Conservation (phyloP, 2,329 filamentous ascomycete genomes). For the Decorospora gaudefroyi region DNA sequence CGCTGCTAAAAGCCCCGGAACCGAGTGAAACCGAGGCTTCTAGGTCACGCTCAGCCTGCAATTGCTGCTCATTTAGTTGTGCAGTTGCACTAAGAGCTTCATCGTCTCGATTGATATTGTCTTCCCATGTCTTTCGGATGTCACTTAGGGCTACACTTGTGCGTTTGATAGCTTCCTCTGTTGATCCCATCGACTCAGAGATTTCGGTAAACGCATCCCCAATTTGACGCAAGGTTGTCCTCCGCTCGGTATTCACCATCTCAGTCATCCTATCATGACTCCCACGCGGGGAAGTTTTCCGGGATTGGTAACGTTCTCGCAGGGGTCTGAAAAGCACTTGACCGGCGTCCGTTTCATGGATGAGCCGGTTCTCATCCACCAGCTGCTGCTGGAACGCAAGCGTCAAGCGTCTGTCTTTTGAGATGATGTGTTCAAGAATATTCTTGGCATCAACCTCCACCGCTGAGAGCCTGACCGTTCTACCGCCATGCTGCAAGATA, state of each 20-base stretch:
- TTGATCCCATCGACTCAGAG: not conserved
- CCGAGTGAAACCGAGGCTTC: not conserved
- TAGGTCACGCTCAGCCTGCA: not conserved
- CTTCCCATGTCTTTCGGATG: not conserved
- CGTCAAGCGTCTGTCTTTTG: conserved; percentile 1
- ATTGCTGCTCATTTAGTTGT: not conserved
- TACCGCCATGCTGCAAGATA: not conserved
- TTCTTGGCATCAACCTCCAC: conserved; percentile 5
- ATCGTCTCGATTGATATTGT: not conserved
- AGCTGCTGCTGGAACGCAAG: conserved; percentile 10
- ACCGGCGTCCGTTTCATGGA: conserved; percentile 5
- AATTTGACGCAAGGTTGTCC: not conserved
- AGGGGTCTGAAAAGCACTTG: not conserved
- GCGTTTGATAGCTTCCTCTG: not conserved
- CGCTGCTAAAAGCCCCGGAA: not conserved
- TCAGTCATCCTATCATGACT: not conserved
- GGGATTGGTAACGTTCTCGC: not conserved
- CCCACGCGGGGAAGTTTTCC: not conserved
- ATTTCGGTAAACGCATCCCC: not conserved
- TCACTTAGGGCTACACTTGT: not conserved
- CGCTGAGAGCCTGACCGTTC: not conserved
- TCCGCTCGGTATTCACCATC: not conserved
- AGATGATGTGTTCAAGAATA: conserved; percentile 8
- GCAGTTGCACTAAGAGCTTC: not conserved
- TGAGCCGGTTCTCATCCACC: conserved; percentile 1